Evolutionary conservation across 1,284 basidiomycete species (phyloP).

Genomic region (Irpex sp.): DNA sequence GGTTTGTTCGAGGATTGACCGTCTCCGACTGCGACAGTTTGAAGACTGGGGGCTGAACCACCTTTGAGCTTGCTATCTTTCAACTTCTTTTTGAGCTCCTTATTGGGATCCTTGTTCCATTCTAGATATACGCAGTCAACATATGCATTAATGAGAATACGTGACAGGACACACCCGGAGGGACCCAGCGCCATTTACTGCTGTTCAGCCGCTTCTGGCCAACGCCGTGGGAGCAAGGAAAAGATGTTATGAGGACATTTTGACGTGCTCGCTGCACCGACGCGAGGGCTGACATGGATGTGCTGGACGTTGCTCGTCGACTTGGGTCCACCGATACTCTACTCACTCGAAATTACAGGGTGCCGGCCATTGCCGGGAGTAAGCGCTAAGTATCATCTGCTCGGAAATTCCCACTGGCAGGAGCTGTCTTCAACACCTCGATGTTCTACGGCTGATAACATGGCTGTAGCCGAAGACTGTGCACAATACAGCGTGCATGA

Average conservation of each 20-base stretch:
- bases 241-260: neutral
- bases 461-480: too few relatives aligned
- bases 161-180: neutral
- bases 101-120: neutral
- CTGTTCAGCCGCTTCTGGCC: neutral
- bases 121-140: neutral
- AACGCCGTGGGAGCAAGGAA: neutral
- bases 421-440: too few relatives aligned
- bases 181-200: conserved; percentile 2
- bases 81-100: neutral
- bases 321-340: too few relatives aligned
- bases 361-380: neutral
- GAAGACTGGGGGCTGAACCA: neutral
- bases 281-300: neutral
- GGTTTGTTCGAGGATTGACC: neutral
- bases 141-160: neutral
- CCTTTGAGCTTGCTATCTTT: conserved; percentile 1
- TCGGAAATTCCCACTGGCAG: too few relatives aligned
- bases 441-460: too few relatives aligned
- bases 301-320: neutral
- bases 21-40: neutral
- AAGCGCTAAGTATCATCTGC: too few relatives aligned
- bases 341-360: neutral
- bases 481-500: too few relatives aligned
- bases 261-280: neutral